Base-by-base conservation (phyloP, 495 filamentous ascomycete genomes). In the Aspergillus conjunctus region DNA sequence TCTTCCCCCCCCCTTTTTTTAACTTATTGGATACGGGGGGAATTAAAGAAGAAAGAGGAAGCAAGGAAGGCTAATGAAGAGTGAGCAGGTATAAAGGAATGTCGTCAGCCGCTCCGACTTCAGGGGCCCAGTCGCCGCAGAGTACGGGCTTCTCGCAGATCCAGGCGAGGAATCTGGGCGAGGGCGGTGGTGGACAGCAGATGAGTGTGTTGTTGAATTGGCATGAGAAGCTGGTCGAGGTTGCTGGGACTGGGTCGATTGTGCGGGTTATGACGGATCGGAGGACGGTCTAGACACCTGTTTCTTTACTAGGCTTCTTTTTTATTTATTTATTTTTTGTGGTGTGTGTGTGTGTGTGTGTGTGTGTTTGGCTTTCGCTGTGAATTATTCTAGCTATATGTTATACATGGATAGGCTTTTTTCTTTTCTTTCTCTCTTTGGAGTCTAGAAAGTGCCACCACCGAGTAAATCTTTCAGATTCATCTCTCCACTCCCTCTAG, bases 171-270 rank as follows among this genome's bases (percentile, higher is more conserved):
- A 85, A 87, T 43, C 81, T 87, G 18, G 84, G 83, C 18, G 87
- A 85, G 64, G 91, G 93, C 59, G 88, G 88, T 58, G 88, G 89
- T 63, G 90, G 91, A 50, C 85, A 91, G 65, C 89, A 88, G 48
- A 96, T 96, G 92, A 96, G 92, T 64, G 92, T 97, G 46, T 69
- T 97, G 68, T 76, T 97, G 63, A 95, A 89, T 70, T 97, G 92
- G 92, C 92, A 96, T 68, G 92, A 97, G 82, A 96, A 95, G 82
- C 78, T 95, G 48, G 91, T 96, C 2, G 92, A 96, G 66, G 84
- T 97, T 65, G 87, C 91, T 18, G 93, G 93, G 39, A 81, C 89
- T 65, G 93, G 92, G 17, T 87, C 88, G 73, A 93, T 97, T 77
- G 88, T 91, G 62, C 81, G 93, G 63, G 87, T 90, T 53, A 96